A percentile compares a stretch with the other conserved stretches of the same genome.
These are phyloP conservation scores for Lichina pygmaea DNA, from an alignment of 495 filamentous ascomycete genomes.

Conservation along the genomic window DNA sequence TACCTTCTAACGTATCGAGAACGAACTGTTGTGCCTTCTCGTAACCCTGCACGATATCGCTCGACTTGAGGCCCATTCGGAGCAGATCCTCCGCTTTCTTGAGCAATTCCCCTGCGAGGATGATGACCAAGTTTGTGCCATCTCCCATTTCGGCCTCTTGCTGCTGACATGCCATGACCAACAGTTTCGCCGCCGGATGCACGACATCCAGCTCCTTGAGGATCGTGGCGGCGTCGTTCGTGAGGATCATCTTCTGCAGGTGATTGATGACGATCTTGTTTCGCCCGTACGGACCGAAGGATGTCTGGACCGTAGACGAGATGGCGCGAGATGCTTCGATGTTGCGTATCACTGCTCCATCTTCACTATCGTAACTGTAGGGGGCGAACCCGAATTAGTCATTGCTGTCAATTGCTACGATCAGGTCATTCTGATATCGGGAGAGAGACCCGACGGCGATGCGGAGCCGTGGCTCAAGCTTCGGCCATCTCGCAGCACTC, in stretches of 20 bases:
- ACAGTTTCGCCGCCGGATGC: constrained; percentile 86
- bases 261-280: constrained; percentile 99
- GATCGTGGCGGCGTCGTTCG: constrained; percentile 92
- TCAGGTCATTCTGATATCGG: constrained; percentile 3
- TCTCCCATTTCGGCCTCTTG: constrained; percentile 98
- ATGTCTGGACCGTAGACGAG: constrained; percentile 84
- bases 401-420: constrained; percentile 1
- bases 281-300: constrained; percentile 85
- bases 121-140: constrained; percentile 90
- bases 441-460: constrained; percentile 1
- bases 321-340: constrained; percentile 97
- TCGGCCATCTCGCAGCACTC: background rate
- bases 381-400: background rate
- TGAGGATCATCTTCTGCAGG: constrained; percentile 97
- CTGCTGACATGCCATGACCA: constrained; percentile 99
- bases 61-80: constrained; percentile 85
- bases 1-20: constrained; percentile 54
- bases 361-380: constrained; percentile 80
- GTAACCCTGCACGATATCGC: constrained; percentile 85
- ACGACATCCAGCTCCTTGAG: constrained; percentile 94
- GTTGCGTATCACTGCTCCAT: constrained; percentile 94
- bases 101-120: constrained; percentile 82
- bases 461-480: constrained; percentile 5
- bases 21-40: constrained; percentile 82
- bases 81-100: constrained; percentile 94